phyloP scores from a whole-genome alignment of 345 rosid species.

The Hypericum perforatum region DNA sequence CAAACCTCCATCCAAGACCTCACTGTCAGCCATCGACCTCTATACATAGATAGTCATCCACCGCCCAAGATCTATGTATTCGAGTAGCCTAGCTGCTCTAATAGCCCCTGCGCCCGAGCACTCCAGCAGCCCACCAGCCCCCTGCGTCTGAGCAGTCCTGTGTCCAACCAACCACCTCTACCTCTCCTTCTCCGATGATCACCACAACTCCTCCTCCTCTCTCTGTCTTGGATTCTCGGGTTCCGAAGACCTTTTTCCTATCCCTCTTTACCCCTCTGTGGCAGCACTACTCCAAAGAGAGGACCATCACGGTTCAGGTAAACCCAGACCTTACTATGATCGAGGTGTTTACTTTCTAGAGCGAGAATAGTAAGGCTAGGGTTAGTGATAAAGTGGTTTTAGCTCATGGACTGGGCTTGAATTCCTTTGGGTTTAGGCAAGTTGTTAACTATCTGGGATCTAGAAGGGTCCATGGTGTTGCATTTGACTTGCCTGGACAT shows the following conservation, averaged over 20 bases:
- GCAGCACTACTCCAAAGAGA: conserved; percentile 69
- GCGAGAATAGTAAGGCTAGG: conserved; percentile 18
- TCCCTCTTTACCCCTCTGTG: conserved; percentile 64
- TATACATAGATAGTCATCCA: too few species aligned
- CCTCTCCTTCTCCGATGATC: too few species aligned
- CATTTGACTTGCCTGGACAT: conserved; percentile 85
- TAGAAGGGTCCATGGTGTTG: conserved; percentile 52
- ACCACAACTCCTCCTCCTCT: too few species aligned
- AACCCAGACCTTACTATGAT: conserved; percentile 32
- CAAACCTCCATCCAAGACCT: too few species aligned
- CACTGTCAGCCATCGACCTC: too few species aligned
- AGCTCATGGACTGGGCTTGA: conserved; percentile 72
- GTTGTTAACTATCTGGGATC: conserved; percentile 40
- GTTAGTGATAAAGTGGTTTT: conserved; percentile 54
- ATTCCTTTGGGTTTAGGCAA: conserved; percentile 57
- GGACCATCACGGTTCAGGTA: conserved; percentile 58
- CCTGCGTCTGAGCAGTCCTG: too few species aligned
- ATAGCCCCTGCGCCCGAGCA: too few species aligned
- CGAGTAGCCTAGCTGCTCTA: too few species aligned
- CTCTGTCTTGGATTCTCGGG: conserved; percentile 23
- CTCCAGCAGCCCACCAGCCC: too few species aligned
- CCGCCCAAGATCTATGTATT: too few species aligned
- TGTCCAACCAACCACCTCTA: too few species aligned
- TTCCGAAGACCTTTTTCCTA: conserved; percentile 83
- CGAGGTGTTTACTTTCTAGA: conserved; percentile 56